phyloP scores from a whole-genome alignment of 1,139 yeast genomes.

The Oligophagozyma castellii region DNA sequence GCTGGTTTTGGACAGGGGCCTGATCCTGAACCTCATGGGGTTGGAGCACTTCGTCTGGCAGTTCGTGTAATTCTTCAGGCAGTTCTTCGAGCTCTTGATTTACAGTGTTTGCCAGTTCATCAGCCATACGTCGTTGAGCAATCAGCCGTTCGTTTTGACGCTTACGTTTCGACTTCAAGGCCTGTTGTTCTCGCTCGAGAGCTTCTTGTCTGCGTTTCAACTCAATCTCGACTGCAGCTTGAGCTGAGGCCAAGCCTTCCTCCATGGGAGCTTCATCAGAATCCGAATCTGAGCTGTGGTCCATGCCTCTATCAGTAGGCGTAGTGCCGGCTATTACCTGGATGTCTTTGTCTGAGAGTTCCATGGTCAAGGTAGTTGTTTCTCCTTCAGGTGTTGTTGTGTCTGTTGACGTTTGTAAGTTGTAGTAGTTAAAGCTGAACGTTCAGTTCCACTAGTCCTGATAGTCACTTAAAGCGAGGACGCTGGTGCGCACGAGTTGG shows the following conservation, averaged over 20 bases:
- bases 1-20: slow-evolving; percentile 4
- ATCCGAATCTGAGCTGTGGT: slow-evolving; percentile 20
- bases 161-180: slow-evolving; percentile 37
- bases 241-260: slow-evolving; percentile 22
- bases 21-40: slow-evolving; percentile 10
- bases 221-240: slow-evolving; percentile 24
- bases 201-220: slow-evolving; percentile 27
- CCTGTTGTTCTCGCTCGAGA: slow-evolving; percentile 26
- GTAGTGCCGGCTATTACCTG: slow-evolving; percentile 1
- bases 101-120: slow-evolving; percentile 26
- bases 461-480: no score
- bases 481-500: no score
- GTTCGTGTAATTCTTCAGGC: slow-evolving; percentile 15
- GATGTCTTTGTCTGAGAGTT: no score
- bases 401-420: slow-evolving; percentile 4
- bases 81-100: slow-evolving; percentile 12
- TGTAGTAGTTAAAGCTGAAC: slow-evolving; percentile 9
- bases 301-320: slow-evolving; percentile 2
- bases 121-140: slow-evolving; percentile 27
- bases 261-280: slow-evolving; percentile 29
- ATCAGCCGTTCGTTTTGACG: slow-evolving; percentile 32
- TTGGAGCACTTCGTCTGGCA: slow-evolving; percentile 21
- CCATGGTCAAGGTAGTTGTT: slow-evolving; percentile 6
- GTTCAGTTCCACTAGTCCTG: no score
- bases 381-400: slow-evolving; percentile 3